Evolutionary conservation across 2,329 filamentous ascomycete genomes (phyloP).

Genomic region (Ophiostoma sp.): DNA sequence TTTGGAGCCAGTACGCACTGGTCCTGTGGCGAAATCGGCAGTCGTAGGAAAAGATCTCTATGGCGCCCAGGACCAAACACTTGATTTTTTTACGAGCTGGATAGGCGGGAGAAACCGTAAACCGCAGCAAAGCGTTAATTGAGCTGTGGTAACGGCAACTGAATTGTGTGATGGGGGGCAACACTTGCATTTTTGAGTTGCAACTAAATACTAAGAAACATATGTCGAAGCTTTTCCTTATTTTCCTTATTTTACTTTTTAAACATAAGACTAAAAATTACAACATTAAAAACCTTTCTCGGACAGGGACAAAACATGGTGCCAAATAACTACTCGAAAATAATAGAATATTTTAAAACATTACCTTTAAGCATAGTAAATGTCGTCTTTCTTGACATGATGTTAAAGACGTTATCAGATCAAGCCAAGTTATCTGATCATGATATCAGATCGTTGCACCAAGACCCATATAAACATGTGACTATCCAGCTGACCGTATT

Average conservation of each 20-base stretch:
- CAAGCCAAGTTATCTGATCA: slow-evolving; percentile 11
- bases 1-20: not conserved
- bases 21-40: not conserved
- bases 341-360: too few species aligned
- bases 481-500: not conserved
- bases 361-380: too few species aligned
- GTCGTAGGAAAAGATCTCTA: not conserved
- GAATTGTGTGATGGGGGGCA: too few species aligned
- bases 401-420: slow-evolving; percentile 7
- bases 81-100: not conserved
- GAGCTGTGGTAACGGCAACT: not conserved
- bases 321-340: too few species aligned
- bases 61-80: not conserved
- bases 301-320: too few species aligned
- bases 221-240: too few species aligned
- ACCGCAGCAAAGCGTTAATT: not conserved
- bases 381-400: not conserved
- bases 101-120: not conserved
- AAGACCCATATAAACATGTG: slow-evolving; percentile 11
- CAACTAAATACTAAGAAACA: too few species aligned
- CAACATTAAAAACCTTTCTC: too few species aligned
- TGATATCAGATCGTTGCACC: not conserved
- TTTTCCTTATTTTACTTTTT: too few species aligned
- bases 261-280: too few species aligned
- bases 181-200: too few species aligned